phyloP scores from a whole-genome alignment of 352 stramenopile genomes.

The Globisporangium splendens region DNA sequence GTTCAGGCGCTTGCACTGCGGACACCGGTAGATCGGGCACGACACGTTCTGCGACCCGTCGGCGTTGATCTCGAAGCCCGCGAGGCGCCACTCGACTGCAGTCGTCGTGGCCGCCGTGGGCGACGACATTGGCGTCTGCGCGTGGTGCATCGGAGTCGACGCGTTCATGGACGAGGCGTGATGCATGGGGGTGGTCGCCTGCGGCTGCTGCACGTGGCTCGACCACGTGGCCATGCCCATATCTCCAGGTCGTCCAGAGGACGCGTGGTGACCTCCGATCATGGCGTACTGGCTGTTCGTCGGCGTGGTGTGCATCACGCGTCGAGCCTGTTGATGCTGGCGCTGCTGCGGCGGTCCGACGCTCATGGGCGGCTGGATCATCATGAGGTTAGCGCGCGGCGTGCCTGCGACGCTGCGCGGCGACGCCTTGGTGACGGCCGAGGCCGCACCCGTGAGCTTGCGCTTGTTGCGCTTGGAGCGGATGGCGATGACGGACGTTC shows the following conservation, averaged over 20 bases:
- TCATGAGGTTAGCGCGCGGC: constrained; percentile 31
- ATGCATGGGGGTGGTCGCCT: constrained; percentile 8
- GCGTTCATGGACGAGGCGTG: constrained; percentile 1
- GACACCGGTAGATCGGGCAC: constrained; percentile 75
- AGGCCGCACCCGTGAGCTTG: constrained; percentile 37
- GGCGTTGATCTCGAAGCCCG: constrained; percentile 71
- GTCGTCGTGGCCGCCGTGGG: constrained; percentile 19
- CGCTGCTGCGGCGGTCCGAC: constrained; percentile 13
- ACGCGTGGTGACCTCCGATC: constrained; percentile 7
- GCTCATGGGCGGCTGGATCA: constrained; percentile 19
- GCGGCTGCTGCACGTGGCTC: constrained; percentile 10
- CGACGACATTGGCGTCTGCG: neutral
- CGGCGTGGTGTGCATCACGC: constrained; percentile 12
- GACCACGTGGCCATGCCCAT: constrained; percentile 14
- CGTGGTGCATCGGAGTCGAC: constrained; percentile 5
- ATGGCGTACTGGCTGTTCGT: constrained; percentile 17
- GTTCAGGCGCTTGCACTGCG: constrained; percentile 58
- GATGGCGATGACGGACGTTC: constrained; percentile 89
- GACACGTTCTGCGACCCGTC: constrained; percentile 66
- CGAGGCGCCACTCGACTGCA: constrained; percentile 69
- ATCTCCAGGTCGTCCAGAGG: constrained; percentile 10
- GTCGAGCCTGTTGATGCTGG: constrained; percentile 8
- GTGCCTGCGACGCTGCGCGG: constrained; percentile 36
- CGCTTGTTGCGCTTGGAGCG: constrained; percentile 95
- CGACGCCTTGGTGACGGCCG: constrained; percentile 26